A percentile compares a stretch with the other conserved stretches of the same genome.
Evolutionary conservation across 1,284 basidiomycete species (phyloP).

Genomic region (Cryptococcus sp.): DNA sequence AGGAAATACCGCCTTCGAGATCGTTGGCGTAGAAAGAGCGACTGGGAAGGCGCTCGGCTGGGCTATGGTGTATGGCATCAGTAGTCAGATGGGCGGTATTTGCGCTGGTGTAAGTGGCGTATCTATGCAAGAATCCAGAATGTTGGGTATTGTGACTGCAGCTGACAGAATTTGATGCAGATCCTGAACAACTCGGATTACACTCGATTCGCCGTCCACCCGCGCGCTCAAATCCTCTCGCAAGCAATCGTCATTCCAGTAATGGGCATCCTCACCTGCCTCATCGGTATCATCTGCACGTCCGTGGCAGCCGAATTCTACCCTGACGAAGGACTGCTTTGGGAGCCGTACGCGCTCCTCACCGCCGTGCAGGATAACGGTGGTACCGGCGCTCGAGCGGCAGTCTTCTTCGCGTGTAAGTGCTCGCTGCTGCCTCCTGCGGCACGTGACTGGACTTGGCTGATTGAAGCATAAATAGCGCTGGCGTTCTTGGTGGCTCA

Average conservation of each 20-base stretch:
- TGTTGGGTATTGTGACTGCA: not conserved
- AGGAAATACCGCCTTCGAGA: constrained; percentile 27
- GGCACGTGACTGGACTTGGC: not conserved
- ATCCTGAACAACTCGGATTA: constrained; percentile 41
- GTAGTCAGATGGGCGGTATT: constrained; percentile 27
- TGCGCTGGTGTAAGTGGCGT: constrained; percentile 36
- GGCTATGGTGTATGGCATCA: constrained; percentile 49
- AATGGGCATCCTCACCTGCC: constrained; percentile 43
- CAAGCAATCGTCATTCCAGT: constrained; percentile 43
- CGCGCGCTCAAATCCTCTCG: constrained; percentile 28
- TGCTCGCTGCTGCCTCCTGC: not conserved
- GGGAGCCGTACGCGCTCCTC: constrained; percentile 51
- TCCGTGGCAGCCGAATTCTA: constrained; percentile 47
- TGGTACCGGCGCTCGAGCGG: constrained; percentile 45
- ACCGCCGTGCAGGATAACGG: constrained; percentile 42
- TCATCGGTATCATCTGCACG: constrained; percentile 54
- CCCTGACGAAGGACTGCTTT: constrained; percentile 45
- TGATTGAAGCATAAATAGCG: constrained; percentile 18
- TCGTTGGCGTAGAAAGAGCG: constrained; percentile 28
- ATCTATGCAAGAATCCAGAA: not conserved
- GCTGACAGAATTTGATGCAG: constrained; percentile 3
- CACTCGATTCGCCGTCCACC: constrained; percentile 35
- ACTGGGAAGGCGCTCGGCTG: constrained; percentile 45
- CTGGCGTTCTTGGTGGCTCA: constrained; percentile 49
- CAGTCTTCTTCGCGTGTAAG: constrained; percentile 49